phyloP scores from a whole-genome alignment of 2,329 filamentous ascomycete species.

The Didymella segeticola region DNA sequence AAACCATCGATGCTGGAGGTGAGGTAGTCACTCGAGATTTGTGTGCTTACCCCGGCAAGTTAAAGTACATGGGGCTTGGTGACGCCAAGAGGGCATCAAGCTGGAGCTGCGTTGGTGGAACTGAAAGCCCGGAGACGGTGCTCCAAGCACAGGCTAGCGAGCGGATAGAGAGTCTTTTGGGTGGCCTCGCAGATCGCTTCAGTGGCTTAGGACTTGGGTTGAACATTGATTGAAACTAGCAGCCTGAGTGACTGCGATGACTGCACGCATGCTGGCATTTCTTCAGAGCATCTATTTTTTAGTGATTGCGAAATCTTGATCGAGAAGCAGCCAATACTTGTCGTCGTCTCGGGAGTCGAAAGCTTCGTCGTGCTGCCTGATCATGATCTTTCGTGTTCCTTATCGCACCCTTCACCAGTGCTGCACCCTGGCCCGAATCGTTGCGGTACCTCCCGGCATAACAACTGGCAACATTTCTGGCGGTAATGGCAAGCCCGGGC shows the following conservation, averaged over 20 bases:
- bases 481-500: not conserved
- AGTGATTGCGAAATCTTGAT: not conserved
- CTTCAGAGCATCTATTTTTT: no score
- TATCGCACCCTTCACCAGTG: not conserved
- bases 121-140: conserved; percentile 16
- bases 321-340: not conserved
- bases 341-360: not conserved
- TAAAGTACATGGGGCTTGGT: conserved; percentile 24
- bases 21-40: conserved; percentile 29
- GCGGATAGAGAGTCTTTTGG: conserved; percentile 26
- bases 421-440: not conserved
- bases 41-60: conserved; percentile 29
- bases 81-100: conserved; percentile 27
- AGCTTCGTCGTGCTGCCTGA: not conserved
- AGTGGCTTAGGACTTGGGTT: conserved; percentile 27
- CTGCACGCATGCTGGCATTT: not conserved
- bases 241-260: not conserved
- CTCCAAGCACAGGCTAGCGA: conserved; percentile 9
- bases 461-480: not conserved
- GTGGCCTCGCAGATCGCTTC: conserved; percentile 26
- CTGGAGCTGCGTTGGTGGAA: conserved; percentile 35
- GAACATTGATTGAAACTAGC: conserved; percentile 21
- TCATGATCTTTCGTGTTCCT: not conserved
- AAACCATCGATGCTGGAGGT: conserved; percentile 20
- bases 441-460: not conserved